Evolutionary conservation across 257 asterid species (phyloP), one percentile per base, ranked within the genome.

Genomic region (Rubia yunnanensis): DNA sequence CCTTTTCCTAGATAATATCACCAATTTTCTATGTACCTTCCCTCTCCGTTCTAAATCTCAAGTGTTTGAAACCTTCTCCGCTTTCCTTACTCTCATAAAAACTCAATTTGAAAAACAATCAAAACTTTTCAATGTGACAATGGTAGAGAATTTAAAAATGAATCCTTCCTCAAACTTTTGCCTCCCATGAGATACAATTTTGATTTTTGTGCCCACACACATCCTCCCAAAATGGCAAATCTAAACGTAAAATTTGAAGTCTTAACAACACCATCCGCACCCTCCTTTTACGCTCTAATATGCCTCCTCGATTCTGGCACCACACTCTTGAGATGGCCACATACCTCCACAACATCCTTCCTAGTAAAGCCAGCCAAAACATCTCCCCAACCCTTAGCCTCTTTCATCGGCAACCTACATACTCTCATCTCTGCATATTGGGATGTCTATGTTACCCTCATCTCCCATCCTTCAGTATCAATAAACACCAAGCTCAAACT

Each of bases 71-170:
- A 49, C 8, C 8, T 70, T 70, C 7, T 0, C 15, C 0, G 6
- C 22, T 0, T 63, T 70, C 17, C 35, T 49, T 10, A n/a, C 63
- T 6, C 41, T 10, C 5, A 20, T 62, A 8, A 20, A 46, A 20
- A 70, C 69, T 30, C 74, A 61, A 70, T 70, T 70, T 22, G 1
- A 30, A 7, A 4, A 3, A 10, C 7, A 36, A 2, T 32, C 63
- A 5, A 70, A 50, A 63, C 2, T 22, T 26, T 70, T 30, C 74
- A 70, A 23, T 63, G 69, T 50, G 69, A 70, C 13, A 46, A 60
- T 60, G 53, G 69, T 0, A 14, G 6, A 0, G 62, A 61, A 20
- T 70, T 44, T n/a, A n/a, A n/a, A n/a, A n/a, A n/a, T n/a, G n/a
- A n/a, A n/a, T n/a, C n/a, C n/a, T n/a, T n/a, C n/a, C n/a, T 7